Evolutionary conservation across 1,284 basidiomycete species (phyloP).

Genomic region (Phlebopus sp.): DNA sequence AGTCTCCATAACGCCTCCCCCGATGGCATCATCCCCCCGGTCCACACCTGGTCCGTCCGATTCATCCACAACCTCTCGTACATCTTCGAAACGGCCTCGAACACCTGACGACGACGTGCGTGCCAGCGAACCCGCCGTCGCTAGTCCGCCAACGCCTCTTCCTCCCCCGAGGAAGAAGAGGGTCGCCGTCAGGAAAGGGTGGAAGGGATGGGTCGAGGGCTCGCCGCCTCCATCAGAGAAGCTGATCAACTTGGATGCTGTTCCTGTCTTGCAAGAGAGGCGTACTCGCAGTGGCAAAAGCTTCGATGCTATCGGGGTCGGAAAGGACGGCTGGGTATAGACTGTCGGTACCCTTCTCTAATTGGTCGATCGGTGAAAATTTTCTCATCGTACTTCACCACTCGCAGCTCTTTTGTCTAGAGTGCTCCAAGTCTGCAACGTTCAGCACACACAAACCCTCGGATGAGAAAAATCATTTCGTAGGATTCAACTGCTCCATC

Average conservation of each 20-base stretch:
- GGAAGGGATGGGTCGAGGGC: slow-evolving; percentile 85
- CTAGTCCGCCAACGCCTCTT: slow-evolving; percentile 27
- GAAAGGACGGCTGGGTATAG: slow-evolving; percentile 52
- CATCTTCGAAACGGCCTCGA: slow-evolving; percentile 72
- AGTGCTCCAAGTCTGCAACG: slow-evolving; percentile 1
- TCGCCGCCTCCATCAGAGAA: slow-evolving; percentile 76
- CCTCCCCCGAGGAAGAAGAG: slow-evolving; percentile 58
- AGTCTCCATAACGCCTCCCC: slow-evolving; percentile 71
- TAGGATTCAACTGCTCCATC: slow-evolving; percentile 14
- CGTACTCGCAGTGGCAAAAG: slow-evolving; percentile 76
- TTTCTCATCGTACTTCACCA: slow-evolving; percentile 12
- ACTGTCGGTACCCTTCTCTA: slow-evolving; percentile 22
- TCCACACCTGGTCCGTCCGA: slow-evolving; percentile 72
- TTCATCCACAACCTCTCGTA: slow-evolving; percentile 67
- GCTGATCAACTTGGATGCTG: slow-evolving; percentile 72
- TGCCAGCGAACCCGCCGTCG: slow-evolving; percentile 25
- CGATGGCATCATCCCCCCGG: slow-evolving; percentile 58
- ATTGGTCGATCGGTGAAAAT: slow-evolving; percentile 26
- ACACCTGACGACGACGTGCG: slow-evolving; percentile 53
- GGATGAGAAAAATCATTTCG: slow-evolving; percentile 13
- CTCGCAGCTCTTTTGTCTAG: slow-evolving; percentile 4
- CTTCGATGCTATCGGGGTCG: slow-evolving; percentile 68
- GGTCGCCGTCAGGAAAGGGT: slow-evolving; percentile 69
- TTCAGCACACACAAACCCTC: slow-evolving; percentile 7
- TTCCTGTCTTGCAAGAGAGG: slow-evolving; percentile 57